These are phyloP conservation scores for Schizonepeta tenuifolia DNA, from an alignment of 257 asterid genomes.

Conservation along the genomic window DNA sequence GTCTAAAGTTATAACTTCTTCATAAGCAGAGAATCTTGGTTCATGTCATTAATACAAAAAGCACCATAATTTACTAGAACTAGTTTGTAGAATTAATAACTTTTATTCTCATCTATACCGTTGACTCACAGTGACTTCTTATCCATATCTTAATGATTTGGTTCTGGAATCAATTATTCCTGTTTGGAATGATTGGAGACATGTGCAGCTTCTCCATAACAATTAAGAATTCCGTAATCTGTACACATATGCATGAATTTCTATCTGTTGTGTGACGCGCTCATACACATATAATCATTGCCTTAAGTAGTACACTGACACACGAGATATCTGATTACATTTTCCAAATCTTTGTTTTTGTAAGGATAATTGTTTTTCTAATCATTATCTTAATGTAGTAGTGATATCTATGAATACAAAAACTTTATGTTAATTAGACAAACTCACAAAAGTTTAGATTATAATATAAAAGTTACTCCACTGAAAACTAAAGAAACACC, in stretches of 20 bases:
- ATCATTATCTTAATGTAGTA: not conserved
- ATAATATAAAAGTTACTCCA: not conserved
- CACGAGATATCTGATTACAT: not conserved
- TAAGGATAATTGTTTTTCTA: not conserved
- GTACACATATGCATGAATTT: not conserved
- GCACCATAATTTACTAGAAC: not conserved
- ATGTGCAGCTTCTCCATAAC: too few relatives aligned
- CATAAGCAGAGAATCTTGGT: not conserved
- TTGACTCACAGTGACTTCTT: constrained; percentile 4
- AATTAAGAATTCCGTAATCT: too few relatives aligned
- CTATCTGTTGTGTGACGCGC: not conserved
- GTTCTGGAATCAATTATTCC: not conserved
- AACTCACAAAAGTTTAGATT: not conserved
- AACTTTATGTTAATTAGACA: not conserved
- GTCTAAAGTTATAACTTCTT: constrained; percentile 10
- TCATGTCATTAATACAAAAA: not conserved
- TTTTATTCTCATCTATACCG: not conserved
- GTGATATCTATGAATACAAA: not conserved
- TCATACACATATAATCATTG: not conserved
- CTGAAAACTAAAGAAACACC: not conserved
- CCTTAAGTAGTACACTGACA: not conserved
- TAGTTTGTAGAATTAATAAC: not conserved
- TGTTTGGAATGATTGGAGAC: too few relatives aligned
- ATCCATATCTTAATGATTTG: constrained; percentile 3
- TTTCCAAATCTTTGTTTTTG: not conserved